Base-by-base conservation (phyloP, 352 stramenopile genomes). In the Phytophthora podocarpi region DNA sequence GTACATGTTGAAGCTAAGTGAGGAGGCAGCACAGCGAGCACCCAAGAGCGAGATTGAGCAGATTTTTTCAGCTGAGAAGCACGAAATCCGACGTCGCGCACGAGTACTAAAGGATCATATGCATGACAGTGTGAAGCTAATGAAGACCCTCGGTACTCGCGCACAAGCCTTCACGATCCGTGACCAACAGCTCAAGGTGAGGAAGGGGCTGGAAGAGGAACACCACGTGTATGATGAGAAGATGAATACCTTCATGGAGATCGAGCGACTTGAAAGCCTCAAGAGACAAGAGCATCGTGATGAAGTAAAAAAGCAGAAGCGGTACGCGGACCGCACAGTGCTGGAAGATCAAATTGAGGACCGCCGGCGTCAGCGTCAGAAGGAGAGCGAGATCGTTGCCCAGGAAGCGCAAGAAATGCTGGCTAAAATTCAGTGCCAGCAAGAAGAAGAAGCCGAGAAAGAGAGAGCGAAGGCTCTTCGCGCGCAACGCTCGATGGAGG, bases 211-310 rank as follows among this genome's bases (percentile, higher is more conserved):
- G 1, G 81, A 89, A 64, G 78, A 90, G 7, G 73, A 87, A 10
- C 85, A 96, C 23, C 72, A 89, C 24, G 76, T 97, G 60, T 97
- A 98, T 74, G 93, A 98, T 46, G 80, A 93, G 16, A 90, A 96
- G 48, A 97, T 98, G 87, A 97, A 98, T 49, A 73, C 97, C 39
- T 76, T 96, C 39, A 98, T 98, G 93, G 93, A 98, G 70, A 89
- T 98, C 39, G 88, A 98, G 69, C 87, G 95, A 1, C 78, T 98
- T 13, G 82, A 96, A 57, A 93, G 96, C 15, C 76, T 98, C 2
- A 92, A 97, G 60, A 67, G 74, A 26, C 89, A 97, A 53, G 93
- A 98, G 59, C 75, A 84, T 21, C 70, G 96, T 24, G 91, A 98
- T 48, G 86, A 97, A 43, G 70, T 85, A 21, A 96, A 96, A 43